Conservation (phyloP, 2,329 filamentous ascomycete species). For the Penicillium griseofulvum region DNA sequence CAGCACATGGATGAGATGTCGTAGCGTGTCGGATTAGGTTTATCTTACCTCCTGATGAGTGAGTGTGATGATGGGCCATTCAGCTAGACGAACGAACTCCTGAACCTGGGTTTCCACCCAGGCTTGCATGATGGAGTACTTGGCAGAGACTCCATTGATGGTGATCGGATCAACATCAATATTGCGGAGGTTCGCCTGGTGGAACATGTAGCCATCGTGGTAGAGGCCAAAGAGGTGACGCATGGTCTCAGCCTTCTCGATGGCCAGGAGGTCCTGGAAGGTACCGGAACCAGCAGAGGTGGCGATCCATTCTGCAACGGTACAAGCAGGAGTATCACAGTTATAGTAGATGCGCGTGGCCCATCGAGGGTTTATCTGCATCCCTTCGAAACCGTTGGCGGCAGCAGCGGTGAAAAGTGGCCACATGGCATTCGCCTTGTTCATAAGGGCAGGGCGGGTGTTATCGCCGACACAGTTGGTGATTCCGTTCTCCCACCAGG, state of each 20-base stretch:
- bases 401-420: conserved; percentile 53
- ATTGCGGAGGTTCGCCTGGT: conserved; percentile 61
- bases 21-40: not conserved
- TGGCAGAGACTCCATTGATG: conserved; percentile 48
- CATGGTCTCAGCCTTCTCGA: conserved; percentile 54
- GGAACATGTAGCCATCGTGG: conserved; percentile 61
- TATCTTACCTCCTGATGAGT: conserved; percentile 54
- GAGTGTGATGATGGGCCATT: conserved; percentile 55
- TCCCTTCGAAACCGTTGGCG: conserved; percentile 55
- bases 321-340: conserved; percentile 58
- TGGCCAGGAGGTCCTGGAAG: conserved; percentile 52
- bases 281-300: conserved; percentile 56
- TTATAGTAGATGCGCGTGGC: conserved; percentile 65
- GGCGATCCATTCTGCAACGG: conserved; percentile 59
- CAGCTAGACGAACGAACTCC: conserved; percentile 54
- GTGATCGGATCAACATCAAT: conserved; percentile 48
- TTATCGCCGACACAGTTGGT: conserved; percentile 63
- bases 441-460: conserved; percentile 56
- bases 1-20: not conserved
- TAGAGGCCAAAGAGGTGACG: conserved; percentile 57
- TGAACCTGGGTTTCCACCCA: conserved; percentile 56
- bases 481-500: conserved; percentile 61
- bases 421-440: conserved; percentile 54
- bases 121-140: conserved; percentile 55
- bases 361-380: conserved; percentile 59